Percentiles rank a stretch among this genome's conserved stretches.
phyloP scores from a whole-genome alignment of 73 alveolate species.

The Symbiodinium natans region DNA sequence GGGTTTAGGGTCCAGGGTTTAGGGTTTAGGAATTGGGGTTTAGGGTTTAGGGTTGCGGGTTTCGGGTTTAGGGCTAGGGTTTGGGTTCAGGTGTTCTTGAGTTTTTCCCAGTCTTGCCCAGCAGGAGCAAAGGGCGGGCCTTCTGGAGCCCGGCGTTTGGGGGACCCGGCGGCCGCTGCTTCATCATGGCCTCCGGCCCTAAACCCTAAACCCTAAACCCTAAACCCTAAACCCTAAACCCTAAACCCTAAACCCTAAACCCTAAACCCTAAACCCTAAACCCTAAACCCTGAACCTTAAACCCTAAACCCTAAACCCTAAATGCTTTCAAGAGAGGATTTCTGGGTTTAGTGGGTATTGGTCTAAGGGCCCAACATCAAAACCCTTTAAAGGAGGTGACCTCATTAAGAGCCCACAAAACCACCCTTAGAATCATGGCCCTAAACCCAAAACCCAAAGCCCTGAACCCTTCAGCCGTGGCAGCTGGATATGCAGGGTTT shows the following conservation, averaged over 20 bases:
- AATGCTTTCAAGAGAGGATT: not conserved
- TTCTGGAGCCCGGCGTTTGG: conserved; percentile 4
- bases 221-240: no score
- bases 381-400: no score
- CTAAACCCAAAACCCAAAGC: not conserved
- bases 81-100: no score
- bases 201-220: not conserved
- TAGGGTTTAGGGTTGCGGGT: no score
- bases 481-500: no score
- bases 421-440: not conserved
- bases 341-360: no score
- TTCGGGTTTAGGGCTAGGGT: no score
- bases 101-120: not conserved
- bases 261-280: not conserved
- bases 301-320: not conserved
- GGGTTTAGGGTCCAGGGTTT: no score
- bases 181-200: not conserved
- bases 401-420: no score
- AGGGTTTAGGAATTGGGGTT: no score
- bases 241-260: not conserved
- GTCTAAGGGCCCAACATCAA: no score
- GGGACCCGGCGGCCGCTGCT: not conserved
- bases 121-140: not conserved
- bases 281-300: not conserved
- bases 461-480: not conserved